Evolutionary conservation across 768 basidiomycete species (phyloP), one percentile per base, ranked within the genome.

Genomic region (Inosperma sp.): DNA sequence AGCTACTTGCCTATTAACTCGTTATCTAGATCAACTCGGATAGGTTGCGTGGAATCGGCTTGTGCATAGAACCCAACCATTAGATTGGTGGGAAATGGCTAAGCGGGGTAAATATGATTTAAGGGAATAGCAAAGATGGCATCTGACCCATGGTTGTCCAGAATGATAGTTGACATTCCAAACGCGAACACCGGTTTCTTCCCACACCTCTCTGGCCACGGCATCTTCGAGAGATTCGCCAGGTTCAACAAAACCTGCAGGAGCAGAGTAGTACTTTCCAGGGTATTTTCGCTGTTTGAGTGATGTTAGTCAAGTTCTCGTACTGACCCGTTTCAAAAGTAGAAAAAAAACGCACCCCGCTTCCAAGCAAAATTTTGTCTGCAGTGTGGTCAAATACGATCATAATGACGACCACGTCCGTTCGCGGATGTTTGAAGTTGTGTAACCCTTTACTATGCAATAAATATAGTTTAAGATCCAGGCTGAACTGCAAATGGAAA

Each of bases 151-250:
- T 48, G 91, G 91, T 59, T 92, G 89, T 27, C 75, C 80, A 49
- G 87, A 89, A 66, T 93, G 90, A 63, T 95, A 97, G 56, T 75
- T 76, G 21, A 93, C 78, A 56, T 91, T 77, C 72, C 84, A 86
- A 19, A 91, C 89, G 40, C 76, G 79, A n/a, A 98, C 78, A 4
- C 95, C 95, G 2, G 91, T 89, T 66, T 98, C 95, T 66, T 99
- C 95, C 84, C 91, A 91, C 66, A 95, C 85, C 67, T 98, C 95
- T 31, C 95, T 78, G 46, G 79, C 74, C 25, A 97, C 93, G 2
- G 94, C 87, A 58, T 97, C 93, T 63, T 99, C 95, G 56, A 96
- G 86, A 0, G 88, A 82, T 65, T 99, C 95, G 8, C 88, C 93
- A 4, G 93, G 92, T 65, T 97, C 95, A 37, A 94, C 79, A 63